Conservation (phyloP, 495 filamentous ascomycete species). For the Penicillium goetzii region DNA sequence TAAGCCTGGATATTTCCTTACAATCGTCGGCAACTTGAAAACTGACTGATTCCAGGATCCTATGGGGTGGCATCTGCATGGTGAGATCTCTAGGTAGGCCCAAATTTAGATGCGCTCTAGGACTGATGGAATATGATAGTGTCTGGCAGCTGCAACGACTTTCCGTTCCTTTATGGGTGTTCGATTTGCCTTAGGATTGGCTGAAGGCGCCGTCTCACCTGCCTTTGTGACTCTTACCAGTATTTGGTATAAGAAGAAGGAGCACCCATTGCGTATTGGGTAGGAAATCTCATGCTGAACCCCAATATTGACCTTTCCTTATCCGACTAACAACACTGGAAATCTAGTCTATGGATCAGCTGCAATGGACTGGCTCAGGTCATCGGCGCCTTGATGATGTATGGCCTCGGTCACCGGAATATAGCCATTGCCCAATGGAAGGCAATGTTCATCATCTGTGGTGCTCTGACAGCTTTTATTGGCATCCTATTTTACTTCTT, state of each 20-base stretch:
- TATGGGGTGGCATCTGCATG: constrained; percentile 47
- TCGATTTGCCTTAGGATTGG: constrained; percentile 52
- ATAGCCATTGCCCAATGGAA: constrained; percentile 53
- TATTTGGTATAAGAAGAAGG: constrained; percentile 47
- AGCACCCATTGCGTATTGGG: constrained; percentile 49
- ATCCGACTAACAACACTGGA: no score
- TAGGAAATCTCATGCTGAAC: no score
- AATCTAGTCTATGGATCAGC: constrained; percentile 50
- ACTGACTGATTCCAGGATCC: constrained; percentile 22
- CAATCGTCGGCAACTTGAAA: neutral
- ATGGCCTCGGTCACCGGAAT: constrained; percentile 52
- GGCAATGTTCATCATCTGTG: constrained; percentile 62
- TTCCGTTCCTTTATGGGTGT: constrained; percentile 51
- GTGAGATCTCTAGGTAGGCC: constrained; percentile 8
- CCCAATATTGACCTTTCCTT: no score
- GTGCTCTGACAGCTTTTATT: constrained; percentile 55
- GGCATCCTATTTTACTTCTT: constrained; percentile 51
- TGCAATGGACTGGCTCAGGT: constrained; percentile 60
- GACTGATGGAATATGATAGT: constrained; percentile 6
- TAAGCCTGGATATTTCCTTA: no score
- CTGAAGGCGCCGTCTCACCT: constrained; percentile 48
- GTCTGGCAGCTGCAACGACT: constrained; percentile 47
- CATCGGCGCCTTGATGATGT: constrained; percentile 57
- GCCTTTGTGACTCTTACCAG: constrained; percentile 32
- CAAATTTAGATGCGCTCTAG: no score